Conservation (phyloP, 2,329 filamentous ascomycete species). For the Keithomyces neogunnii region DNA sequence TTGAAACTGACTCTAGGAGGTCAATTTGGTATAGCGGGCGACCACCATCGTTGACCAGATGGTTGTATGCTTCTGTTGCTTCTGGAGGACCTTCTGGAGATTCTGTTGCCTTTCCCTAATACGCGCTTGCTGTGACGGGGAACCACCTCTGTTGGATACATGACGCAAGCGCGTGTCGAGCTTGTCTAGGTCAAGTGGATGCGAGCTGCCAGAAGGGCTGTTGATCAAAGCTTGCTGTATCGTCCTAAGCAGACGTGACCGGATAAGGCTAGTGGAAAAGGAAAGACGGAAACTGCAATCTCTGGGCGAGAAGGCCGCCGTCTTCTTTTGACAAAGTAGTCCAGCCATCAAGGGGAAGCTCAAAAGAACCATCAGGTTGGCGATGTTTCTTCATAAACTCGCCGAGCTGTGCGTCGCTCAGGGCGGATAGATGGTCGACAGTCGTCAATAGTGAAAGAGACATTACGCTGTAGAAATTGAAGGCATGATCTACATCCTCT, state of each 20-base stretch:
- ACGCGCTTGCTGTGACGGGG: background rate
- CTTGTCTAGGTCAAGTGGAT: constrained; percentile 13
- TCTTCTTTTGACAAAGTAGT: constrained; percentile 9
- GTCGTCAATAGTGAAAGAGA: background rate
- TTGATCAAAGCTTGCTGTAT: background rate
- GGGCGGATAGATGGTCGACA: constrained; percentile 6
- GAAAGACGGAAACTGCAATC: constrained; percentile 7
- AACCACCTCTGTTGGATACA: constrained; percentile 1
- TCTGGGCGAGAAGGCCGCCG: constrained; percentile 9
- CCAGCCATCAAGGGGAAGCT: constrained; percentile 10
- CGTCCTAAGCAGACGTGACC: background rate
- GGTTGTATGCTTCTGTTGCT: constrained; percentile 14
- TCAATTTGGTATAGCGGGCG: constrained; percentile 20
- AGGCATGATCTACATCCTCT: background rate
- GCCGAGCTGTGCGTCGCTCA: constrained; percentile 12
- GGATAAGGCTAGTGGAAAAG: background rate
- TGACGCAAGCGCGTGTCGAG: constrained; percentile 12
- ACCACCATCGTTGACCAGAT: constrained; percentile 22
- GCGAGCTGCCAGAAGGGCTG: background rate
- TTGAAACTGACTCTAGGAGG: constrained; percentile 15
- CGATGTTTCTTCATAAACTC: constrained; percentile 12
- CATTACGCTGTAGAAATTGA: background rate
- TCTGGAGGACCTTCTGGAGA: background rate
- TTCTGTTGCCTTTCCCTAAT: constrained; percentile 1
- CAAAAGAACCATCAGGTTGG: constrained; percentile 7